Evolutionary conservation across 1,284 basidiomycete species (phyloP), one percentile per base, ranked within the genome.

Genomic region (Ceratobasidium sp.): DNA sequence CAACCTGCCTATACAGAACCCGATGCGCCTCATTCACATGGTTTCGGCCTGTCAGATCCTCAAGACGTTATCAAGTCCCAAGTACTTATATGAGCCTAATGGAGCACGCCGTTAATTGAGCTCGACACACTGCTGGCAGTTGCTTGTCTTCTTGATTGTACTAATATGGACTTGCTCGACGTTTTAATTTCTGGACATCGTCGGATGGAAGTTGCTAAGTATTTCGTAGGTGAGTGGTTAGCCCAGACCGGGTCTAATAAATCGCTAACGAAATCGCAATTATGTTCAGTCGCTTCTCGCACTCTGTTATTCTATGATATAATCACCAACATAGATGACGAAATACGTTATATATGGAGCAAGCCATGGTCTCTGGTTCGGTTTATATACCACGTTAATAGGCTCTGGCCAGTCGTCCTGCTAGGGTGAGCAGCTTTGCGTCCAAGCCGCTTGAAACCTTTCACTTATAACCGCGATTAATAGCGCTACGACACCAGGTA

Each of bases 331-430:
- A 51, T 58, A 12, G 68, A 70, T 20, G 28, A n/a, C n/a, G 51
- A 56, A 28, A 40, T 69, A 53, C 33, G 33, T 20, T 69, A 69
- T 40, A 53, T 69, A 15, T 69, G 67, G 49, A 53, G 67, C 20
- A 69, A 53, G 26, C 49, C 68, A 6, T 70, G 51, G 68, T 70
- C 51, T 3, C 39, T 58, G 18, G 55, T 70, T 39, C 49, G 67
- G 46, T 26, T 49, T 28, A 55, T 69, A 12, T 69, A 69, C 26
- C 68, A 58, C n/a, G 28, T 70, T 18, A 70, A 58, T 40, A 28
- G 68, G 26, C 10, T 70, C 3, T 58, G 68, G 53, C 68, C 53
- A 13, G 51, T 70, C 20, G 18, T 70, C 4, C 42, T 70, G 18
- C 42, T 55, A 33, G 68, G 53, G 68, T 40, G 28, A 55, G 68